phyloP scores from a whole-genome alignment of 1,139 yeast genomes.

The Wickerhamomyces sp. region DNA sequence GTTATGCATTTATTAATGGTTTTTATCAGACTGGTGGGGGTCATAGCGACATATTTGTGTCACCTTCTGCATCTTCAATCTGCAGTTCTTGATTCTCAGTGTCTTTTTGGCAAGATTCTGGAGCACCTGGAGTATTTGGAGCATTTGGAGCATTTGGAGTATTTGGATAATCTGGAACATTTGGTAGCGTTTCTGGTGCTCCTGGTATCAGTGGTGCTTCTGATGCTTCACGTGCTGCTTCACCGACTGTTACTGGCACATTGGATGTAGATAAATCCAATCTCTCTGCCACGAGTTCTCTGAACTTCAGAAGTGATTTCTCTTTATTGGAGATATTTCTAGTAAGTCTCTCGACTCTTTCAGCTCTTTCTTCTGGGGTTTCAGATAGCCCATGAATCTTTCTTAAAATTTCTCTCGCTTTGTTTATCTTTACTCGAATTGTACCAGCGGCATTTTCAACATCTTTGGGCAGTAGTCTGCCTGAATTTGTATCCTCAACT shows the following conservation, averaged over 20 bases:
- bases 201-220: background rate
- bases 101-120: background rate
- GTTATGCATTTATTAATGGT: too few species aligned
- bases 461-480: slow-evolving; percentile 22
- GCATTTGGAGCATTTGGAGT: background rate
- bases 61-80: background rate
- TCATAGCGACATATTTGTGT: background rate
- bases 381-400: slow-evolving; percentile 21
- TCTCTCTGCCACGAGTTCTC: slow-evolving; percentile 11
- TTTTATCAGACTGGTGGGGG: background rate
- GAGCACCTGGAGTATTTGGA: background rate
- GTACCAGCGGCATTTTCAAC: slow-evolving; percentile 23
- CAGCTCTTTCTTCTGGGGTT: slow-evolving; percentile 19
- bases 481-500: slow-evolving; percentile 21
- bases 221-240: too few species aligned
- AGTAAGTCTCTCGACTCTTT: slow-evolving; percentile 13
- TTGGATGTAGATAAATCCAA: slow-evolving; percentile 2
- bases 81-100: background rate
- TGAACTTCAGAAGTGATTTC: slow-evolving; percentile 11
- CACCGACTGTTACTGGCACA: background rate
- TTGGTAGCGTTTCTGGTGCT: background rate
- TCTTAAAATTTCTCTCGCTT: slow-evolving; percentile 17
- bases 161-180: background rate
- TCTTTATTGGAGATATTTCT: slow-evolving; percentile 15
- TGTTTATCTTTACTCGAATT: slow-evolving; percentile 15